A percentile compares a stretch with the other conserved stretches of the same genome.
phyloP scores from a whole-genome alignment of 2,329 filamentous ascomycete genomes.

The Epichloe baconii region DNA sequence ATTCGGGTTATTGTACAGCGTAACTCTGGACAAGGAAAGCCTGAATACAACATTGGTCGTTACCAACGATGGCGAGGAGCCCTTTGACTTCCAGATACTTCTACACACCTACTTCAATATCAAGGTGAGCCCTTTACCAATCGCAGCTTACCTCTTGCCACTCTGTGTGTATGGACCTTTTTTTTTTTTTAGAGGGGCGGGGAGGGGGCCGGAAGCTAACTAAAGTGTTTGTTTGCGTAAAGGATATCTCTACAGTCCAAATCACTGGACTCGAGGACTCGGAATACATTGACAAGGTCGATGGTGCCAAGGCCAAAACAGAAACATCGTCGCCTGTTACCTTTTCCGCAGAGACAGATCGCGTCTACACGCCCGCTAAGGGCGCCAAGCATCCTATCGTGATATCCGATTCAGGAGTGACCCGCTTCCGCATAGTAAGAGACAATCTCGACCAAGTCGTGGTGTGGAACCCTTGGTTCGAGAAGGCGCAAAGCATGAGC shows the following conservation, averaged over 20 bases:
- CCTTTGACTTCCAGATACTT: constrained; percentile 85
- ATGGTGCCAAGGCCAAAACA: constrained; percentile 49
- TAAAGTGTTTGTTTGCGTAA: not conserved
- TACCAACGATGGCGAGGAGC: constrained; percentile 68
- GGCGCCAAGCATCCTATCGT: constrained; percentile 45
- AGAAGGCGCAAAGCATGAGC: constrained; percentile 67
- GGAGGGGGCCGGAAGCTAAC: not conserved
- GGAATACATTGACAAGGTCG: constrained; percentile 74
- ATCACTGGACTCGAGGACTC: constrained; percentile 67
- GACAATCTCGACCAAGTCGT: constrained; percentile 82
- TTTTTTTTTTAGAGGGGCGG: not conserved
- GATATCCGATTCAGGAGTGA: constrained; percentile 49
- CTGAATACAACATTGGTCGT: constrained; percentile 75
- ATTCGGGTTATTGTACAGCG: constrained; percentile 87
- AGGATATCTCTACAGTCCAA: constrained; percentile 67
- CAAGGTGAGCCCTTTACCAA: constrained; percentile 42
- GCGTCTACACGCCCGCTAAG: constrained; percentile 64
- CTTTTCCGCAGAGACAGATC: constrained; percentile 72
- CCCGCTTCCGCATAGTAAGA: constrained; percentile 60
- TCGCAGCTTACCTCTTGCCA: not conserved
- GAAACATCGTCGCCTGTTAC: constrained; percentile 48
- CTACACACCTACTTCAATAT: constrained; percentile 84
- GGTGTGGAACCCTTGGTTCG: constrained; percentile 93
- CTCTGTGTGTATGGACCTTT: not conserved
- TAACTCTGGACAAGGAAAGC: constrained; percentile 63